Base-by-base conservation (phyloP, 768 basidiomycete species). In the Xerocomellus chrysenteron region DNA sequence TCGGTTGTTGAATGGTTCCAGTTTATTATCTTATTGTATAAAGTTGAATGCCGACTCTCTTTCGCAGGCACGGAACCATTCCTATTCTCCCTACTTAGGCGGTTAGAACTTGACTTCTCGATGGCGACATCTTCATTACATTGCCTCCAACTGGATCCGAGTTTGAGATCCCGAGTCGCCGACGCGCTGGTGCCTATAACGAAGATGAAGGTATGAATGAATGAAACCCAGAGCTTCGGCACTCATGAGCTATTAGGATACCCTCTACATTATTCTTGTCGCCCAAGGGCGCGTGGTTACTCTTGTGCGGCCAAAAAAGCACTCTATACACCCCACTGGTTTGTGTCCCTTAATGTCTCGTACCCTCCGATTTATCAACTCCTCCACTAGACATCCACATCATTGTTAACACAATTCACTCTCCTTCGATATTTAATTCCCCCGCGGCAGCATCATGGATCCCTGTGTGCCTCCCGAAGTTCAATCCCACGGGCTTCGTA, bases 321-420 rank as follows among this genome's bases (percentile, higher is more conserved):
- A 98, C 66, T 94, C 93, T 0, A 94, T 99, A 63, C 94, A 99
- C 69, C 94, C 94, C 19, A 85, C 91, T 43, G 92, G 92, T 89
- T 62, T 50, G 76, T 58, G n/a, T 48, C 30, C 17, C 41, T 30
- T 21, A 51, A 56, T 52, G 12, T 12, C 32, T 33, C 19, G 21
- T 47, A 26, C 11, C 19, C 40, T 52, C 7, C 14, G 35, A 35
- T 50, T 49, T 12, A 46, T 37, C 3, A 41, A n/a, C 21, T n/a
- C 45, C 11, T 40, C 32, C 42, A 7, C 28, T 42, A 64, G 97
- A 98, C 67, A 84, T 99, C 19, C 94, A 97, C 67, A 86, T 97
- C 47, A 81, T 98, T 32, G 79, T 98, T 52, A 98, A 96, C 68
- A 96, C 94, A 3, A 82, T 98, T 9, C 83, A 90, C 54, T 82